Evolutionary conservation across 768 basidiomycete species (phyloP).

Genomic region (Rhodotorula taiwanensis): DNA sequence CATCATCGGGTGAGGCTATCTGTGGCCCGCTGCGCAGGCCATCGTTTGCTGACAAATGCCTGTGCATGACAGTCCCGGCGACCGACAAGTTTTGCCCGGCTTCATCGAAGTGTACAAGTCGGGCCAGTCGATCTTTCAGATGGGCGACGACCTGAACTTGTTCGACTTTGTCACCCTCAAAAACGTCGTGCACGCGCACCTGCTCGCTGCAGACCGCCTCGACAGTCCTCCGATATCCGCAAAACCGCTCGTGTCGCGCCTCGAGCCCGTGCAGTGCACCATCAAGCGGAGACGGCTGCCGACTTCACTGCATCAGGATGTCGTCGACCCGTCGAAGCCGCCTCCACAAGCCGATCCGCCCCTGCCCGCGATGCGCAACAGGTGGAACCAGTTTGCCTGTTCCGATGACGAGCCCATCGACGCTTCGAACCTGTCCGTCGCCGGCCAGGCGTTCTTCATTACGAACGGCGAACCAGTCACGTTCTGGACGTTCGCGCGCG

Average conservation of each 20-base stretch:
- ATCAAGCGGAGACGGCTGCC: slow-evolving; percentile 2
- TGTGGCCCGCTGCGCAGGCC: background rate
- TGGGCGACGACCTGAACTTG: slow-evolving; percentile 85
- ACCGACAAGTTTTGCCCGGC: slow-evolving; percentile 73
- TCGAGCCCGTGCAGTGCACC: slow-evolving; percentile 39
- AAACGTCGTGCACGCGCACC: slow-evolving; percentile 87
- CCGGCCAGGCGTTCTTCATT: slow-evolving; percentile 90
- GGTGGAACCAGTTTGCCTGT: slow-evolving; percentile 28
- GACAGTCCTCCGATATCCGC: slow-evolving; percentile 36
- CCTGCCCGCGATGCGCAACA: slow-evolving; percentile 19
- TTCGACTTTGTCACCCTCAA: slow-evolving; percentile 95
- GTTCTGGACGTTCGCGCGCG: slow-evolving; percentile 87
- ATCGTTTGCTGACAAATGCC: background rate
- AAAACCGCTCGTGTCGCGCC: slow-evolving; percentile 46
- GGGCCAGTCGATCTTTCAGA: slow-evolving; percentile 80
- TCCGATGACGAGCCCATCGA: background rate
- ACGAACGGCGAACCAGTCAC: slow-evolving; percentile 92
- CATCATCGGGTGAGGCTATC: slow-evolving; percentile 69
- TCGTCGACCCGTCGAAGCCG: background rate
- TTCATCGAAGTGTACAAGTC: slow-evolving; percentile 68
- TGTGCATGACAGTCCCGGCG: slow-evolving; percentile 62
- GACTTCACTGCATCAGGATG: slow-evolving; percentile 3
- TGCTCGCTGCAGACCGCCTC: slow-evolving; percentile 86
- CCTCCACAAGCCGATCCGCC: background rate
- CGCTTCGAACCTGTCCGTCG: slow-evolving; percentile 53